These are phyloP conservation scores for Hyaloscypha bicolor DNA, from an alignment of 495 filamentous ascomycete genomes.

Conservation along the genomic window DNA sequence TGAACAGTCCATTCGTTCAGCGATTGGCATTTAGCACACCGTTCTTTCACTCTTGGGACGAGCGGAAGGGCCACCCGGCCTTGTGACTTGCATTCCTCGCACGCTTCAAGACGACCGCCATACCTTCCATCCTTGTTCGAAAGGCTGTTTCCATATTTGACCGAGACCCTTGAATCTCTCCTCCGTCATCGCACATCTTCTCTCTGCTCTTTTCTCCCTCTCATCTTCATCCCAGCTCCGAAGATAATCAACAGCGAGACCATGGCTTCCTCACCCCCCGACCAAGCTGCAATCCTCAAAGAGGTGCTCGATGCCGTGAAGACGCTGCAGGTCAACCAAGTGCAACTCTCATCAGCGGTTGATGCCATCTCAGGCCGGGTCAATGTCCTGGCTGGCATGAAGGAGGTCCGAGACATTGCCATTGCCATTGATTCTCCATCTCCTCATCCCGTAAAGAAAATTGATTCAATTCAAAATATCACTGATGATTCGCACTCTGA, in stretches of 20 bases:
- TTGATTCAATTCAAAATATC: slow-evolving; percentile 3
- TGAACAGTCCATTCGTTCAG: not conserved
- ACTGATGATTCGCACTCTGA: slow-evolving; percentile 19
- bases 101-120: not conserved
- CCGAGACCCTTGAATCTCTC: not conserved
- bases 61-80: too few relatives aligned
- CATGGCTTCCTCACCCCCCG: slow-evolving; percentile 30
- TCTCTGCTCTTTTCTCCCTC: not conserved
- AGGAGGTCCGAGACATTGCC: slow-evolving; percentile 52
- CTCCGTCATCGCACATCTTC: slow-evolving; percentile 6
- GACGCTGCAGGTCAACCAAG: slow-evolving; percentile 42
- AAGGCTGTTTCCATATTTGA: slow-evolving; percentile 4
- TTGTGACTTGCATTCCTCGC: not conserved
- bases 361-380: slow-evolving; percentile 68
- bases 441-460: not conserved
- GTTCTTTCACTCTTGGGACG: slow-evolving; percentile 15
- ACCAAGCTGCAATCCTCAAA: slow-evolving; percentile 33
- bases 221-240: slow-evolving; percentile 15
- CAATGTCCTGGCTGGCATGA: slow-evolving; percentile 59
- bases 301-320: slow-evolving; percentile 37
- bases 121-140: not conserved
- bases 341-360: slow-evolving; percentile 60
- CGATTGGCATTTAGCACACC: not conserved
- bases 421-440: slow-evolving; percentile 20
- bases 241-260: not conserved